Evolutionary conservation across 2,329 filamentous ascomycete genomes (phyloP).

Genomic region (Aspergillus pseudoviridinutans): DNA sequence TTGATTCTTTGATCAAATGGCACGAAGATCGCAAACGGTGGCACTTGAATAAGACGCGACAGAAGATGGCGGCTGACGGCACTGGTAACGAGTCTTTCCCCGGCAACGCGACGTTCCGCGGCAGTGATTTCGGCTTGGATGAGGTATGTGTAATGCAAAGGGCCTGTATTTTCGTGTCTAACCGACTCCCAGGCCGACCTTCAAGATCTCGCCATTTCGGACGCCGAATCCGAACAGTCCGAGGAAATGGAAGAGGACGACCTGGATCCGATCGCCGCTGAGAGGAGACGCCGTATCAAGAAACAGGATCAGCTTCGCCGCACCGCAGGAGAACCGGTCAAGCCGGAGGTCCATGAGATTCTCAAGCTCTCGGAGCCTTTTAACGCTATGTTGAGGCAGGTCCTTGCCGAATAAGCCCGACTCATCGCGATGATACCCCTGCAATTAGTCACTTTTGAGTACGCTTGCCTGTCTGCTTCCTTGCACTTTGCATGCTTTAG

Average conservation of each 20-base stretch:
- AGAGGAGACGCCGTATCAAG: slow-evolving; percentile 72
- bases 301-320: slow-evolving; percentile 75
- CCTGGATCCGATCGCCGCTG: slow-evolving; percentile 80
- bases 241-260: slow-evolving; percentile 70
- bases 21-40: slow-evolving; percentile 95
- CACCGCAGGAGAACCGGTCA: slow-evolving; percentile 76
- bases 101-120: slow-evolving; percentile 60
- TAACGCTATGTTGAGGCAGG: slow-evolving; percentile 72
- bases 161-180: slow-evolving; percentile 7
- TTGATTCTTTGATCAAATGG: slow-evolving; percentile 84
- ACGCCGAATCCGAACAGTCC: slow-evolving; percentile 62
- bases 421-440: slow-evolving; percentile 7
- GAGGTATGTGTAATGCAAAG: slow-evolving; percentile 48
- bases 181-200: slow-evolving; percentile 58
- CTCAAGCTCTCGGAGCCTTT: slow-evolving; percentile 77
- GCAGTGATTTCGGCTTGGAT: slow-evolving; percentile 85
- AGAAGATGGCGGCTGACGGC: slow-evolving; percentile 95
- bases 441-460: background rate
- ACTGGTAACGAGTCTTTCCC: slow-evolving; percentile 48
- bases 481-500: slow-evolving; percentile 5
- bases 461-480: background rate
- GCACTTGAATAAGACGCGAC: slow-evolving; percentile 95
- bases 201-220: slow-evolving; percentile 78
- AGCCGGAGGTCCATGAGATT: slow-evolving; percentile 74
- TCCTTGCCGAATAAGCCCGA: slow-evolving; percentile 64